These are phyloP conservation scores for Xylaria sp. DNA, from an alignment of 2,329 filamentous ascomycete genomes.

Conservation along the genomic window DNA sequence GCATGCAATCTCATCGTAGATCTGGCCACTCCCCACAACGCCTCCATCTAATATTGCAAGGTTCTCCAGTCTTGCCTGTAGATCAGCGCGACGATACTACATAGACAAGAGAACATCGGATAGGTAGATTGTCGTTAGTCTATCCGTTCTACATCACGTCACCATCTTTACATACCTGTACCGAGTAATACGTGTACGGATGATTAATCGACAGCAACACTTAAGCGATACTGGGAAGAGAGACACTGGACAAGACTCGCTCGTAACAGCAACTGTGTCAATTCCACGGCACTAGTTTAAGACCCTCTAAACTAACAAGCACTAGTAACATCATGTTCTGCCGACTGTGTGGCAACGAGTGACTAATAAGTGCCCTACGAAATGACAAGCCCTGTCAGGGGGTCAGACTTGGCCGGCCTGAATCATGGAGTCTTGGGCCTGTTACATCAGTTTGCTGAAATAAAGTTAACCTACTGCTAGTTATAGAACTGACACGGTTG, in stretches of 20 bases:
- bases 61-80: too few relatives aligned
- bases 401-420: background rate
- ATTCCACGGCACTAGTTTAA: background rate
- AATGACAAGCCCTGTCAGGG: background rate
- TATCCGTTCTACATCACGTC: too few relatives aligned
- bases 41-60: too few relatives aligned
- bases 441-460: constrained; percentile 3
- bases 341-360: background rate
- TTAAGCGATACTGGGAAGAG: background rate
- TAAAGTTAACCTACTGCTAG: background rate
- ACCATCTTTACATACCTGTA: too few relatives aligned
- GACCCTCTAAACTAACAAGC: background rate
- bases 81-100: too few relatives aligned
- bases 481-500: constrained; percentile 14
- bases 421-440: background rate
- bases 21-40: background rate
- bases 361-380: background rate
- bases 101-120: too few relatives aligned
- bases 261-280: too few relatives aligned
- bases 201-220: background rate
- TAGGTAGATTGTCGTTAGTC: too few relatives aligned
- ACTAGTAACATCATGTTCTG: background rate
- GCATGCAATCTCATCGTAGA: background rate
- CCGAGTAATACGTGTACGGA: too few relatives aligned
- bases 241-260: too few relatives aligned